Base-by-base conservation (phyloP, 2,329 filamentous ascomycete genomes). In the Trichoderma lentiforme region DNA sequence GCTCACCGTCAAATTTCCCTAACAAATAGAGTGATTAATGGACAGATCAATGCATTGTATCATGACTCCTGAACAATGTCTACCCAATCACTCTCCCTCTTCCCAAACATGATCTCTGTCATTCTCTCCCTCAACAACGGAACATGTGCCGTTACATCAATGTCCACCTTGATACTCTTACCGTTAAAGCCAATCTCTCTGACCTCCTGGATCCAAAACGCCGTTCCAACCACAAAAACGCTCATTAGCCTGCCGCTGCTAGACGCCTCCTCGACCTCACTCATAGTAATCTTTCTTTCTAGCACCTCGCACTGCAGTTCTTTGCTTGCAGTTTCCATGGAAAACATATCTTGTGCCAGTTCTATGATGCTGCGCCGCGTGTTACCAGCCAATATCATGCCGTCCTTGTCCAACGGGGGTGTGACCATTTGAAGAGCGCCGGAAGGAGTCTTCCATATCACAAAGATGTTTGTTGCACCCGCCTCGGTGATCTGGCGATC, bases 401-500 rank as follows among this genome's bases (percentile, higher is more conserved):
- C 21, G 21, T 53, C 47, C 47, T 53, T 6, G 47, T 53, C 47
- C n/a, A 53, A 24, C 11, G 9, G 9, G 0, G 47, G 47, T 14
- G 47, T 53, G 4, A 24, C 21, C n/a, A 53, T 24, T 53, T 53
- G 47, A 53, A 53, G 47, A 24, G 47, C 47, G 11, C 47, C 21
- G 11, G 47, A 53, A 24, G 2, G 5, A 12, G 47, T 53, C 47
- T 53, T 53, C 11, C 21, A 53, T 12, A 60, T 32, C 15, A 30
- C 86, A 78, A 98, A 97, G 84, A 97, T 97, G 83, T 98, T 97
- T 77, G 90, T 93, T 14, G 94, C 95, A 4, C 95, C 95, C 2
- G 95, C 94, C 84, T 98, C 95, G 2, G 95, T 98, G 74, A 97
- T 94, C 79, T 89, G 88, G 66, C 88, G 89, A 76, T 95, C 87